Evolutionary conservation across 345 rosid species (phyloP).

Genomic region (Eutrema yunnanense): DNA sequence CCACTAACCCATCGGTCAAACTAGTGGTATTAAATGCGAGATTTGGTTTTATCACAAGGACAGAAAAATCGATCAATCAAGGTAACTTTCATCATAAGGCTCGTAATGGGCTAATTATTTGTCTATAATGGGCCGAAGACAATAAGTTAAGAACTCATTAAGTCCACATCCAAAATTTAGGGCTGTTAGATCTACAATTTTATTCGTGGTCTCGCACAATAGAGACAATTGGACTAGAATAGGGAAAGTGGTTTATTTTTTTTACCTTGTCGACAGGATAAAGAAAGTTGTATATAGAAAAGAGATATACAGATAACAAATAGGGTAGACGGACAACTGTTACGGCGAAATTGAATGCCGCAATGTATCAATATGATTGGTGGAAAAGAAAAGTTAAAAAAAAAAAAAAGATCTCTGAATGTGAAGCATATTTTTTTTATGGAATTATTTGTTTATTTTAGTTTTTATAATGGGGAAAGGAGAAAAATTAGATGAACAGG

Average conservation of each 20-base stretch:
- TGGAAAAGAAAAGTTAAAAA: neutral
- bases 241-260: neutral
- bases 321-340: slow-evolving; percentile 24
- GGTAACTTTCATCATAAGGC: neutral
- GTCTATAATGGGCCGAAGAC: neutral
- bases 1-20: no score
- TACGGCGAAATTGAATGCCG: slow-evolving; percentile 27
- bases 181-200: no score
- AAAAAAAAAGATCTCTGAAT: neutral
- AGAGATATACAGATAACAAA: neutral
- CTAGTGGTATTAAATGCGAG: no score
- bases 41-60: no score
- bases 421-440: neutral
- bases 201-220: neutral
- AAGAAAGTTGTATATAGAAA: neutral
- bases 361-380: slow-evolving; percentile 26
- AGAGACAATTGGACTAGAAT: neutral
- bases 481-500: slow-evolving; percentile 32
- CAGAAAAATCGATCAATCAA: no score
- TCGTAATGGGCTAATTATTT: neutral
- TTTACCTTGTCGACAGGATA: neutral
- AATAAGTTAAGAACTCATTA: neutral
- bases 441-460: neutral
- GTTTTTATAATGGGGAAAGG: neutral
- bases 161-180: no score